These are phyloP conservation scores for Kodamaea hsintzibuensis DNA, from an alignment of 805 yeast species.

Conservation along the genomic window DNA sequence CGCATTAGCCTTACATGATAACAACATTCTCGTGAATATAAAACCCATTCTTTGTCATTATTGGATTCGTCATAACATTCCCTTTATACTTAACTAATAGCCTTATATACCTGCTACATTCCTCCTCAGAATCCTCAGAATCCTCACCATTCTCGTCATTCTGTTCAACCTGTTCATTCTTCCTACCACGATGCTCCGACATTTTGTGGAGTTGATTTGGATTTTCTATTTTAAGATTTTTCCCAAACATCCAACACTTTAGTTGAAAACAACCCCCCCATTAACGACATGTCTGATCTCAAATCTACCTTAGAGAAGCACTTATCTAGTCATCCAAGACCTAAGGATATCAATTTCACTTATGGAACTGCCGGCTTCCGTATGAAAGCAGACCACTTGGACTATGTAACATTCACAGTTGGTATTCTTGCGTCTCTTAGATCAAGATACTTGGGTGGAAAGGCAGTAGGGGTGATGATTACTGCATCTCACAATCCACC, in stretches of 20 bases:
- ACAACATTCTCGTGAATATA: not conserved
- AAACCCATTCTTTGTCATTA: not conserved
- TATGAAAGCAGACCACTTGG: slow-evolving; percentile 65
- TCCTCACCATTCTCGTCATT: not conserved
- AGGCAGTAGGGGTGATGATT: slow-evolving; percentile 91
- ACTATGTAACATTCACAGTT: slow-evolving; percentile 71
- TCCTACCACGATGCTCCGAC: not conserved
- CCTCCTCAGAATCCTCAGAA: not conserved
- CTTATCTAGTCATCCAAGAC: slow-evolving; percentile 42
- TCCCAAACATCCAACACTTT: not conserved
- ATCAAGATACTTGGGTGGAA: slow-evolving; percentile 66
- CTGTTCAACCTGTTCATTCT: no score
- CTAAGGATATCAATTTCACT: slow-evolving; percentile 42
- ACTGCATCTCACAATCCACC: slow-evolving; percentile 97
- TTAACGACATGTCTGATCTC: slow-evolving; percentile 11
- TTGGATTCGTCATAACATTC: not conserved
- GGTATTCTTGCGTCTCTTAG: slow-evolving; percentile 83
- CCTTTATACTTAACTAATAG: not conserved
- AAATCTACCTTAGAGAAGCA: slow-evolving; percentile 1
- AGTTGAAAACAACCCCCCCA: not conserved
- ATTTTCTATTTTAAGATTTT: not conserved
- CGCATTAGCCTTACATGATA: not conserved
- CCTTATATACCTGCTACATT: not conserved
- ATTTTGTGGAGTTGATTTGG: not conserved
- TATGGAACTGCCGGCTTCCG: slow-evolving; percentile 99